Evolutionary conservation across 345 rosid species (phyloP).

Genomic region (Sonneratia alba): DNA sequence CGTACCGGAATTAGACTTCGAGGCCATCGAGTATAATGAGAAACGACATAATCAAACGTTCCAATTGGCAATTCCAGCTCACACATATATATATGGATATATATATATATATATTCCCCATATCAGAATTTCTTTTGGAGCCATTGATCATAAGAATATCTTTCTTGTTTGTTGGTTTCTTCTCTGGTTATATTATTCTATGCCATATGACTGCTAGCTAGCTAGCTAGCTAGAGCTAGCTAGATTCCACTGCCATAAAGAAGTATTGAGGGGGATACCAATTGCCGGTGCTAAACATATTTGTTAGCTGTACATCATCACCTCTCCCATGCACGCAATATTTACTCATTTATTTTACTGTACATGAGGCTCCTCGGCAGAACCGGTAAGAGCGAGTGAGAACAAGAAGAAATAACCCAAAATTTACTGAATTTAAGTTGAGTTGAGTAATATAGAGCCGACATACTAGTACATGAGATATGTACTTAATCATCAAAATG

Average conservation of each 20-base stretch:
- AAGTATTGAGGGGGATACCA: conserved; percentile 10
- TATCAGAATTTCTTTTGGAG: conserved; percentile 20
- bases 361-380: no score
- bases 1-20: background rate
- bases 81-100: background rate
- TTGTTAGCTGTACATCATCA: conserved; percentile 13
- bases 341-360: no score
- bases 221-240: conserved; percentile 8
- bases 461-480: no score
- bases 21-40: background rate
- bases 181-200: conserved; percentile 19
- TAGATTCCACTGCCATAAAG: conserved; percentile 17
- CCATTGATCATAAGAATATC: conserved; percentile 14
- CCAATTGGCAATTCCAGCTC: background rate
- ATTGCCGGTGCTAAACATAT: background rate
- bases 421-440: no score
- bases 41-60: background rate
- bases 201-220: conserved; percentile 8
- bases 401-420: no score
- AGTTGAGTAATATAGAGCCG: no score
- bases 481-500: no score
- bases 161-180: conserved; percentile 11
- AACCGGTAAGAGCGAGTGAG: no score
- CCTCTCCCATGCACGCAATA: background rate
- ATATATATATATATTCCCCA: conserved; percentile 21